Base-by-base conservation (phyloP, 1,139 yeast genomes). In the Insectozyma bohioensis region DNA sequence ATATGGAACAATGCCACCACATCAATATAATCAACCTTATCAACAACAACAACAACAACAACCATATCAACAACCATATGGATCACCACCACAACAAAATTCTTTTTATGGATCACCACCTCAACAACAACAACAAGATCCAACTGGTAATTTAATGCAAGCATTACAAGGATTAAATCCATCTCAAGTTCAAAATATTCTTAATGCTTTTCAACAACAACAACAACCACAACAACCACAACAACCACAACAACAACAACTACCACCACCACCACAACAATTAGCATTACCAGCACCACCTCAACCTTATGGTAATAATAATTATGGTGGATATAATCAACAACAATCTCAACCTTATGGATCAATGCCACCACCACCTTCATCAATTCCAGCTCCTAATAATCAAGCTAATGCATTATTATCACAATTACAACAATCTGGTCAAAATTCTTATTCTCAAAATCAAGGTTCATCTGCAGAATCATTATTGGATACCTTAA, bases 131-230 rank as follows among this genome's bases (percentile, higher is more conserved):
- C 34, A 21, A 27, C 33, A 22, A 20, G 11, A 11, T 3, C 28
- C 41, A 39, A 33, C 24, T 10, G 15, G 28, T 14, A 37, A 40
- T 25, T 39, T 53, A 15, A 34, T 61, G 22, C 65, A 61, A 30
- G 54, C 63, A 5, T 51, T 77, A 33, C 78, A 74, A 48, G 65
- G 61, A 30, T 52, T 77, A 43, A 78, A 76, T 36, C 79, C 80
- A 7, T 60, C 61, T 25, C 67, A 78, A 12, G 62, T 76, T 38
- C 78, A 76, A 33, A 71, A 56, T 43, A 60, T 76, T 47, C 51
- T 77, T 22, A 52, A 68, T 1, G 49, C 72, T 35, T 67, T 66
- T 12, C 61, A 57, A 36, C 58, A 42, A 20, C 56, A 49, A 26
- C 55, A 48, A 18, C 52, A 41, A 25, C 51, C 41, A 23, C 50